Percentiles rank a stretch among this genome's conserved stretches.
These are phyloP conservation scores for Aspergillus neotritici DNA, from an alignment of 2,329 filamentous ascomycete species.

Conservation along the genomic window DNA sequence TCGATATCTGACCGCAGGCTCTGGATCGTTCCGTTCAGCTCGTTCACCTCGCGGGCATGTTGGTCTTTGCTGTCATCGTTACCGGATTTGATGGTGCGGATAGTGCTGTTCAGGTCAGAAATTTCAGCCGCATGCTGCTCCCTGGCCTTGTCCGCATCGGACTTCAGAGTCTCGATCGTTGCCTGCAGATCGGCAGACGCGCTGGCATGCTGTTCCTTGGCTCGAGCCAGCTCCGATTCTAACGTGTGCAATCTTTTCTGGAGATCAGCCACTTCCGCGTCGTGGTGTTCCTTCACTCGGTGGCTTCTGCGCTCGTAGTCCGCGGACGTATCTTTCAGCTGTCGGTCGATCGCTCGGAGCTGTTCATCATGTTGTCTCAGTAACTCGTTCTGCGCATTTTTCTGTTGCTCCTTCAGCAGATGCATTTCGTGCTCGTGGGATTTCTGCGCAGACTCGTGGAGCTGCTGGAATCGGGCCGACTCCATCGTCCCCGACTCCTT, in stretches of 20 bases:
- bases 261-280: constrained; percentile 60
- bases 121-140: constrained; percentile 56
- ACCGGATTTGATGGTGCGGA: constrained; percentile 52
- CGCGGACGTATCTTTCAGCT: constrained; percentile 40
- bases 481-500: constrained; percentile 56
- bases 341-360: constrained; percentile 43
- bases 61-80: constrained; percentile 44
- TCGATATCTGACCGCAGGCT: constrained; percentile 46
- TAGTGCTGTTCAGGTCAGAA: constrained; percentile 54
- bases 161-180: constrained; percentile 55
- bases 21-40: constrained; percentile 53
- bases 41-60: constrained; percentile 52
- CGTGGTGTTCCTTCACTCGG: constrained; percentile 40
- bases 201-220: constrained; percentile 47
- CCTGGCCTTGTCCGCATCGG: constrained; percentile 48
- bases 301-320: constrained; percentile 38
- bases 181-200: constrained; percentile 55
- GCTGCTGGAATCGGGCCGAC: constrained; percentile 53
- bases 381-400: constrained; percentile 37
- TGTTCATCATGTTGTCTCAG: constrained; percentile 43
- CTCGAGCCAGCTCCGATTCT: constrained; percentile 46
- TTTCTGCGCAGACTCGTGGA: constrained; percentile 65
- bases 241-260: constrained; percentile 56
- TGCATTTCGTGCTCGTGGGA: constrained; percentile 63
- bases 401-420: constrained; percentile 48